phyloP scores from a whole-genome alignment of 202 grass and related monocot genomes.

The Hordeum pubiflorum region DNA sequence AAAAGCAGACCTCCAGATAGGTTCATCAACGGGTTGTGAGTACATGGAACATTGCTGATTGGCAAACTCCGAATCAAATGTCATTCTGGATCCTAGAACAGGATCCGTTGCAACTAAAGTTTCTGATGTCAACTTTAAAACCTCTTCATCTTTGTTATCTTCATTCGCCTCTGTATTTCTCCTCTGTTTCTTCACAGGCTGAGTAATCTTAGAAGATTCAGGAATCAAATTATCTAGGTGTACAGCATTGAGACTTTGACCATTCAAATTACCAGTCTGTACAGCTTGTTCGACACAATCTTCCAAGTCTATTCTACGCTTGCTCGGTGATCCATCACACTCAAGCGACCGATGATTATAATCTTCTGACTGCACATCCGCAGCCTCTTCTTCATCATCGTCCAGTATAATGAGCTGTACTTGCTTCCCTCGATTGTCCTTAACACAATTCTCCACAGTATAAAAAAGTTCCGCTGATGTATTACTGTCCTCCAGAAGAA shows the following conservation, averaged over 20 bases:
- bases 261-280: neutral
- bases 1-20: conserved; percentile 47
- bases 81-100: neutral
- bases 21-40: conserved; percentile 16
- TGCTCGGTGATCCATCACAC: conserved; percentile 13
- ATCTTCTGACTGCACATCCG: neutral
- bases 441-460: neutral
- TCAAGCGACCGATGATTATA: neutral
- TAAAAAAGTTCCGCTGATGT: neutral
- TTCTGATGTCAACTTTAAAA: neutral
- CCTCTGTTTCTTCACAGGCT: conserved; percentile 19
- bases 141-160: conserved; percentile 26
- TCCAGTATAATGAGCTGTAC: conserved; percentile 13
- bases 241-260: neutral
- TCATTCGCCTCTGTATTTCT: conserved; percentile 9
- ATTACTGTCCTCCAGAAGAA: neutral
- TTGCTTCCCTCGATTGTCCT: neutral
- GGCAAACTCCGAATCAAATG: neutral
- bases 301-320: neutral
- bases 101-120: neutral
- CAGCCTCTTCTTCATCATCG: neutral
- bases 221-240: neutral
- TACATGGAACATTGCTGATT: conserved; percentile 8
- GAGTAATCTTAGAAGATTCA: neutral
- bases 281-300: neutral